Base-by-base conservation (phyloP, 2,329 filamentous ascomycete species). In the Fusarium sp. region DNA sequence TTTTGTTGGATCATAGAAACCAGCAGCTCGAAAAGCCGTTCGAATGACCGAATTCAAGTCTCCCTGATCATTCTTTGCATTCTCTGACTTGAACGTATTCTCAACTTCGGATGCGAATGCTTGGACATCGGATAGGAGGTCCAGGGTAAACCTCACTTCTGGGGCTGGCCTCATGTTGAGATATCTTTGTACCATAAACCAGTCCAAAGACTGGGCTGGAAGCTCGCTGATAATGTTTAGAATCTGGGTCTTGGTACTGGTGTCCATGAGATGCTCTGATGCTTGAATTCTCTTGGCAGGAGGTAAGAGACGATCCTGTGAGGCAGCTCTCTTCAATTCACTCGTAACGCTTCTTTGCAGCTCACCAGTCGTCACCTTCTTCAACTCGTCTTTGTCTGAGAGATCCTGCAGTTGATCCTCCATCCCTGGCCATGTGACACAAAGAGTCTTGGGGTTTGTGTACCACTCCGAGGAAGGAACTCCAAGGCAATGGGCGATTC, bases 331-430 rank as follows among this genome's bases (percentile, higher is more conserved):
- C 19, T 52, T 43, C 7, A 43, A 20, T 12, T 14, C 28, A 32
- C 4, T 4, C 5, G 2, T 4, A 4, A 15, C 0, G 45, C 2
- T 19, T 10, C 7, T 2, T 11, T 23, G 4, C 28, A 32, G 28
- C 28, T 32, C 10, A 32, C 28, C 28, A 32, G 11, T 26, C 3
- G 24, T n/a, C 1, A 17, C 23, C 2, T 14, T 15, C 12, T 49
- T 39, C 9, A 49, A 10, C 2, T 23, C 4, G 23, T 7, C 23
- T 7, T 23, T 23, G 23, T 32, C 21, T 3, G 7, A 26, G 5
- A 34, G 21, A 6, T 20, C 1, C 2, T 3, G 0, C 3, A 40
- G 30, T 4, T 56, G 34, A 5, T 4, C 20, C 8, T 49, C 36
- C 36, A 49, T 56, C 4, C 43, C 43, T 10, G 34, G 11, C 52